Conservation (phyloP, 192 early-diverging fungal genomes). For the Backusella parvicylindrica region DNA sequence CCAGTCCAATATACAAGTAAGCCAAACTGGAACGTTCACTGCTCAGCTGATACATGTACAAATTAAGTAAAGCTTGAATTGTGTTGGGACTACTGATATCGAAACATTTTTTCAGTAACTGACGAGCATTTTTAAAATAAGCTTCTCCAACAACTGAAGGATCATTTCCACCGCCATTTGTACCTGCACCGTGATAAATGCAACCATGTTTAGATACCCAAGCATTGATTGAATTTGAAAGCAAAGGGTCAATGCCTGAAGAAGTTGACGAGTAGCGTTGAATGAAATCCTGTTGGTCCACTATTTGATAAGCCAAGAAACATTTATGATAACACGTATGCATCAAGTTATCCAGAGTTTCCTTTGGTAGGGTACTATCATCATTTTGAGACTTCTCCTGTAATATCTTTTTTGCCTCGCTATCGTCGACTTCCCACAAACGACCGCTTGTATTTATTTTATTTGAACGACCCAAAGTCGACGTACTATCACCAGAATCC, state of each 20-base stretch:
- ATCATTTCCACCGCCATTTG: background rate
- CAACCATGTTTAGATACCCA: constrained; percentile 41
- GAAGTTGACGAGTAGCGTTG: constrained; percentile 16
- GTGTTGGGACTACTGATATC: constrained; percentile 37
- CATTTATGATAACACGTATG: constrained; percentile 32
- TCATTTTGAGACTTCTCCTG: constrained; percentile 25
- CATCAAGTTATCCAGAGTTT: constrained; percentile 32
- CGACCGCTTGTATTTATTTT: constrained; percentile 16
- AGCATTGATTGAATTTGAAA: constrained; percentile 40
- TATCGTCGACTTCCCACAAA: constrained; percentile 39
- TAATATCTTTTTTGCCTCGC: constrained; percentile 31
- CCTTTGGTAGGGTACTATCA: constrained; percentile 22
- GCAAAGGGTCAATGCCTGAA: constrained; percentile 23
- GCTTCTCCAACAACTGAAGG: constrained; percentile 31
- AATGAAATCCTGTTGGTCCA: constrained; percentile 28
- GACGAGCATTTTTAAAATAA: constrained; percentile 41
- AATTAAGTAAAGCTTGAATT: constrained; percentile 37
- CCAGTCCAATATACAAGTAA: constrained; percentile 39
- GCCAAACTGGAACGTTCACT: constrained; percentile 37
- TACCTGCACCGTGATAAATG: constrained; percentile 28
- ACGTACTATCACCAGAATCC: background rate
- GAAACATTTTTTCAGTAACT: constrained; percentile 40
- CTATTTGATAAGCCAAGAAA: constrained; percentile 39
- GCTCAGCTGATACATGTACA: constrained; percentile 42
- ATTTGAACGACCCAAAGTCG: background rate